phyloP scores from a whole-genome alignment of 2,329 filamentous ascomycete species.

The Pezicula neosporulosa region DNA sequence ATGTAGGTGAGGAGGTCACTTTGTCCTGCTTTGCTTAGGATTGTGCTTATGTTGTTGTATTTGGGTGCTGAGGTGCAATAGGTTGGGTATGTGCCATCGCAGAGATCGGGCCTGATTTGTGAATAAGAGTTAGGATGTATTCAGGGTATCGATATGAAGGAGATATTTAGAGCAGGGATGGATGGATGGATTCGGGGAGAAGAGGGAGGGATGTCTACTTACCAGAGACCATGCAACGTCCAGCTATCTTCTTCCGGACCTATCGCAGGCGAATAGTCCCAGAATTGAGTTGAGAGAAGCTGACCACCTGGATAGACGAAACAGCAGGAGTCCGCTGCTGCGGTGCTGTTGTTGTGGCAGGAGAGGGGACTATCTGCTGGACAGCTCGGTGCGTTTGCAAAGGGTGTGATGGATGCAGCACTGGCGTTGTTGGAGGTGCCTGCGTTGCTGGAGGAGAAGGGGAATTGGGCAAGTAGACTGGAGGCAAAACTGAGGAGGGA shows the following conservation, averaged over 20 bases:
- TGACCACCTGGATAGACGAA: constrained; percentile 70
- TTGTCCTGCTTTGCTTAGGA: constrained; percentile 26
- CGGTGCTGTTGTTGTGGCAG: constrained; percentile 60
- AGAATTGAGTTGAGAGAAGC: constrained; percentile 72
- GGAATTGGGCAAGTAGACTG: constrained; percentile 20
- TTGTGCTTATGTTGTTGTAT: constrained; percentile 61
- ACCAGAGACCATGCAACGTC: constrained; percentile 69
- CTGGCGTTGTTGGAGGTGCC: background rate
- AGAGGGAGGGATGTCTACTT: background rate
- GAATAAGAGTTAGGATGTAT: background rate
- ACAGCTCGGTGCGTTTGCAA: constrained; percentile 21
- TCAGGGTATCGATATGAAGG: background rate
- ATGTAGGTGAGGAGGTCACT: constrained; percentile 55
- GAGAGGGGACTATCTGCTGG: constrained; percentile 39
- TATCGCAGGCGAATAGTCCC: constrained; percentile 63
- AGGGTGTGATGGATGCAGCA: constrained; percentile 2
- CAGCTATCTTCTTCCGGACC: constrained; percentile 62
- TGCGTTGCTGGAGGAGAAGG: constrained; percentile 7
- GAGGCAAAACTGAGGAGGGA: constrained; percentile 20
- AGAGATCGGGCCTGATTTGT: constrained; percentile 48
- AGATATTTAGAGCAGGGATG: background rate
- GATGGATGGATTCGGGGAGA: background rate
- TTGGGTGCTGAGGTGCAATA: constrained; percentile 60
- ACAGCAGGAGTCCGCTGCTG: constrained; percentile 62
- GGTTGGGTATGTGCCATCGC: constrained; percentile 64